Evolutionary conservation across 345 rosid genomes (phyloP).

Genomic region (Murraya paniculata): DNA sequence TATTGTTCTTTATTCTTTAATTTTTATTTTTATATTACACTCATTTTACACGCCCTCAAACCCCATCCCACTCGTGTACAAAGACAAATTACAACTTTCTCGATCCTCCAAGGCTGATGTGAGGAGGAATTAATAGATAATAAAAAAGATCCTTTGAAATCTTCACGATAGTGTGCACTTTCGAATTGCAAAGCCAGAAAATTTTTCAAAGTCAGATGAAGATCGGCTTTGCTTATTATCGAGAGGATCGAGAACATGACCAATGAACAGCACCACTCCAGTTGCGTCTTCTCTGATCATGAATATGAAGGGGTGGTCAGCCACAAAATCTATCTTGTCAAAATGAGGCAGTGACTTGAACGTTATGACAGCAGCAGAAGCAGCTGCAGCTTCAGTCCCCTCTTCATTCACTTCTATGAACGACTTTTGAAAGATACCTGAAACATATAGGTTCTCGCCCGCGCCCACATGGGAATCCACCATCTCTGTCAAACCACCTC

Average conservation of each 20-base stretch:
- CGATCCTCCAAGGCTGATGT: no score
- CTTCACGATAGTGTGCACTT: no score
- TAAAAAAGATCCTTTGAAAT: no score
- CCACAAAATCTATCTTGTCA: conserved; percentile 11
- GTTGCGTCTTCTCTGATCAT: conserved; percentile 25
- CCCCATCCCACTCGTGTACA: no score
- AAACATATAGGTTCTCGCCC: neutral
- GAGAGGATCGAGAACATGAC: conserved; percentile 28
- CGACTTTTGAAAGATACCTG: conserved; percentile 29
- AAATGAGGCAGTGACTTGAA: accelerated
- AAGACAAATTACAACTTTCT: no score
- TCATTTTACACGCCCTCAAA: no score
- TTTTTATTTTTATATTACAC: no score
- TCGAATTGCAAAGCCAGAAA: no score
- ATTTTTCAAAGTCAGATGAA: no score
- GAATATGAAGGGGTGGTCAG: conserved; percentile 29
- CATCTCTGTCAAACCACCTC: conserved; percentile 26
- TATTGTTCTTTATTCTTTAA: no score
- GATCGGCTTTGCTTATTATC: no score
- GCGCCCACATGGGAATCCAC: neutral
- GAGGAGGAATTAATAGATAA: no score
- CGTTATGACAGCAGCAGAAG: neutral
- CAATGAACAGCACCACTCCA: conserved; percentile 20
- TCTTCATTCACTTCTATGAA: conserved; percentile 38
- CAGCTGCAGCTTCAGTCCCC: conserved; percentile 32